phyloP scores from a whole-genome alignment of 73 alveolate genomes.

The Breviolum minutum region DNA sequence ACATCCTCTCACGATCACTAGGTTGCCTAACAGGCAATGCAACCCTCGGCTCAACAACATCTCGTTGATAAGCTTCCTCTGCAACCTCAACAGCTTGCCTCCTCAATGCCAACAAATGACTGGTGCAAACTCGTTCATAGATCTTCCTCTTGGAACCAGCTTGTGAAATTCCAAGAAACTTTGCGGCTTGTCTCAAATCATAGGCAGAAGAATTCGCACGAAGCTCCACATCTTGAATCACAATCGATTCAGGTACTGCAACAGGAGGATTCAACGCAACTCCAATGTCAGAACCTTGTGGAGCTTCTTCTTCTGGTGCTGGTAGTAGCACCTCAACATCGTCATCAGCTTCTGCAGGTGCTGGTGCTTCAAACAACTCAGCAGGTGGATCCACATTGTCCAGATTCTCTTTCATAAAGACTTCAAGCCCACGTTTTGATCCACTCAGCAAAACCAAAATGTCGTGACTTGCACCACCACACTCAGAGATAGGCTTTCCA shows the following conservation, averaged over 20 bases:
- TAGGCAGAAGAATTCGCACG: neutral
- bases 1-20: neutral
- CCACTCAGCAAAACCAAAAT: too few species aligned
- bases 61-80: neutral
- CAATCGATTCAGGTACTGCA: neutral
- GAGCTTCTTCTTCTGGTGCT: neutral
- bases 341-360: neutral
- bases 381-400: neutral
- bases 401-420: neutral
- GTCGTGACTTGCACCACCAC: too few species aligned
- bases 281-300: neutral
- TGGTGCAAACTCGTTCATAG: neutral
- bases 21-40: neutral
- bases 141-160: neutral
- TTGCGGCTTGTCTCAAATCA: neutral
- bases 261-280: too few species aligned
- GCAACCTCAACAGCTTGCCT: neutral
- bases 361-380: neutral
- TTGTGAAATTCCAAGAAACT: neutral
- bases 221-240: neutral
- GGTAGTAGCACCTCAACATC: neutral
- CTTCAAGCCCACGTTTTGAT: neutral
- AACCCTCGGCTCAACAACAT: neutral
- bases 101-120: neutral
- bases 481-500: neutral